These are phyloP conservation scores for Penicillium sp. DNA, from an alignment of 2,329 filamentous ascomycete genomes.

Conservation along the genomic window DNA sequence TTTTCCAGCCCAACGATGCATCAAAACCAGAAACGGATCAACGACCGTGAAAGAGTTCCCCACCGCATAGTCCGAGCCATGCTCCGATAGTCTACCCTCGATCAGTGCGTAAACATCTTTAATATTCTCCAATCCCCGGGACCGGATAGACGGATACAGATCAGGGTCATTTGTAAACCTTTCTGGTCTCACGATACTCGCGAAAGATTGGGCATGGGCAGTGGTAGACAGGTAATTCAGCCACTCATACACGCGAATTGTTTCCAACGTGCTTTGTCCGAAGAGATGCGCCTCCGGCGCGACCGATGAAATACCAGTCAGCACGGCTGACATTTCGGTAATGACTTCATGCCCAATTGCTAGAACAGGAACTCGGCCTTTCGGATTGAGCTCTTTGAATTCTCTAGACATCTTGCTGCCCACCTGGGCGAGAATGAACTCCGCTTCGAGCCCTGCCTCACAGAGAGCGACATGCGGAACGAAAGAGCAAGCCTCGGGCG, in stretches of 20 bases:
- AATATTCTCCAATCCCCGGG: background rate
- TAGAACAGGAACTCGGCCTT: constrained; percentile 31
- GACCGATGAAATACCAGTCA: constrained; percentile 37
- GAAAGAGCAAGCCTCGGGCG: constrained; percentile 3
- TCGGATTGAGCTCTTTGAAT: constrained; percentile 3
- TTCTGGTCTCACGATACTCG: background rate
- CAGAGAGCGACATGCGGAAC: constrained; percentile 4
- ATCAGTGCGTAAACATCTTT: constrained; percentile 1
- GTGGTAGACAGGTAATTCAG: constrained; percentile 39
- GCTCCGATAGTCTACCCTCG: constrained; percentile 1
- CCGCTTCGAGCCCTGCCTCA: constrained; percentile 3
- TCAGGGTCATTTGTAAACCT: constrained; percentile 17
- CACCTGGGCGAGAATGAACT: background rate
- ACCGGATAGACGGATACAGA: background rate
- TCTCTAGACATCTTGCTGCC: background rate
- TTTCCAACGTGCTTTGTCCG: constrained; percentile 34
- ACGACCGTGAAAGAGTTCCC: constrained; percentile 38
- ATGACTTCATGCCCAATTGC: constrained; percentile 56
- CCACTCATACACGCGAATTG: constrained; percentile 40
- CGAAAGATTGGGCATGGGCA: constrained; percentile 35
- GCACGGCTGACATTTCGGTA: constrained; percentile 54
- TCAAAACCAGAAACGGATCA: constrained; percentile 39
- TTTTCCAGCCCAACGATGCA: constrained; percentile 36
- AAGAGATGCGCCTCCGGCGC: constrained; percentile 32
- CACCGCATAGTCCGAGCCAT: constrained; percentile 19